Percentiles rank a stretch among this genome's conserved stretches.
Conservation (phyloP, 106 monocot species). For the Acorus gramineus region DNA sequence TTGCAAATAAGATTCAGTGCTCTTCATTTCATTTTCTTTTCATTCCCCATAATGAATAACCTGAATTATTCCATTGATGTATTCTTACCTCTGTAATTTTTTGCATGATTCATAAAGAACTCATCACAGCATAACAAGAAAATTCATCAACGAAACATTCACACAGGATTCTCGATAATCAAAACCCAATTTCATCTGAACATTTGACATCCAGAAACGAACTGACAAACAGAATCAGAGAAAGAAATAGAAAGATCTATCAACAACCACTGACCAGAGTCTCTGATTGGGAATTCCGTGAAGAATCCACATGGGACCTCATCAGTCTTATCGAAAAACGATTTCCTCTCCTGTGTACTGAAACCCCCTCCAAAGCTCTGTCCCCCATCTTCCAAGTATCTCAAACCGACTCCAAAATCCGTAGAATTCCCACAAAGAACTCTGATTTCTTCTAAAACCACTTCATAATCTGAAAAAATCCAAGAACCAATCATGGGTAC, state of each 20-base stretch:
- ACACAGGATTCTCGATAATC: too few species aligned
- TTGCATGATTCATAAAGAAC: too few species aligned
- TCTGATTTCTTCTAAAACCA: constrained; percentile 46
- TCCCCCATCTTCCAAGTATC: constrained; percentile 24
- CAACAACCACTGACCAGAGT: constrained; percentile 40
- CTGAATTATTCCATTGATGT: too few species aligned
- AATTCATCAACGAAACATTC: too few species aligned
- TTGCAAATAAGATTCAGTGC: too few species aligned
- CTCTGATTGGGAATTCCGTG: constrained; percentile 39
- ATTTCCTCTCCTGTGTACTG: constrained; percentile 38
- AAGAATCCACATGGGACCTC: constrained; percentile 80
- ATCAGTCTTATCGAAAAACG: constrained; percentile 31
- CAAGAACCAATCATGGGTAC: neutral
- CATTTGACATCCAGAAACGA: neutral
- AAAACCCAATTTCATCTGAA: too few species aligned
- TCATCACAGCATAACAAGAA: too few species aligned
- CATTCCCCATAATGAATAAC: too few species aligned
- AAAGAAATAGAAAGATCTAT: neutral
- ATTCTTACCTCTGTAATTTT: too few species aligned
- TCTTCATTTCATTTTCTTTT: too few species aligned
- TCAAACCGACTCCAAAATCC: constrained; percentile 13
- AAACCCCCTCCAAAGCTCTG: constrained; percentile 63
- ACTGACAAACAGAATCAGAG: neutral
- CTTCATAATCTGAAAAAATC: constrained; percentile 37
- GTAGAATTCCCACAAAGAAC: constrained; percentile 19